Base-by-base conservation (phyloP, 352 stramenopile genomes). In the Phytopythium mirpurense region DNA sequence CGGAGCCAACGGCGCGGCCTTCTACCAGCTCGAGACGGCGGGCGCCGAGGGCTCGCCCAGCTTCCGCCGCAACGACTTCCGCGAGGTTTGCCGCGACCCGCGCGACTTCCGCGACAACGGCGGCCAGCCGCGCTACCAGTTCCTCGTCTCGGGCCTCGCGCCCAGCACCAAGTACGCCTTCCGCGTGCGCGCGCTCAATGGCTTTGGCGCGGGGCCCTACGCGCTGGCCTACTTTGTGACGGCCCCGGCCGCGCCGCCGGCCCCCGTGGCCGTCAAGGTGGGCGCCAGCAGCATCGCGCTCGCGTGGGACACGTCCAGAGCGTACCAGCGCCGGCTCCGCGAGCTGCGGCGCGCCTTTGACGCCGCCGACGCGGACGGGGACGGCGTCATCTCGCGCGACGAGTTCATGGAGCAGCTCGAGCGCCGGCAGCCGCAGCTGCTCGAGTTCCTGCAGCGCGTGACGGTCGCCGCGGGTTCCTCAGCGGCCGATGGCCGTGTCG, bases 141-240 rank as follows among this genome's bases (percentile, higher is more conserved):
- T 88, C 61, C 68, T 83, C 8, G 65, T 92, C 19, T 70, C 69
- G 0, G 74, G 77, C 0, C 51, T 97, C 10, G 32, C 55, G 10
- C 85, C 91, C 7, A 96, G 93, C 65, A 96, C 86, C 14, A 92
- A 90, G 59, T 97, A 97, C 56, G 74, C 64, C 41, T 96, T 97
- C 53, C 81, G 91, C 8, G 56, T 97, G 7, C 84, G 91, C 14
- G 89, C 85, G 7, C 80, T 97, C 36, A 98, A 97, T 45, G 86
- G 86, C 18, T 97, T 97, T 62, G 91, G 89, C 10, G 83, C 90
- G 1, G 85, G 87, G 0, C 62, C 67, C 18, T 97, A 95, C 62
- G 81, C 83, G n/a, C 88, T 93, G 44, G 70, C 64, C 34, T 88
- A 87, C 52, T 95, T 97, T 57, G 68, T 91, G 24, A 97, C 90